phyloP scores from a whole-genome alignment of 305 asterid genomes.

The Fraxinus velutina region DNA sequence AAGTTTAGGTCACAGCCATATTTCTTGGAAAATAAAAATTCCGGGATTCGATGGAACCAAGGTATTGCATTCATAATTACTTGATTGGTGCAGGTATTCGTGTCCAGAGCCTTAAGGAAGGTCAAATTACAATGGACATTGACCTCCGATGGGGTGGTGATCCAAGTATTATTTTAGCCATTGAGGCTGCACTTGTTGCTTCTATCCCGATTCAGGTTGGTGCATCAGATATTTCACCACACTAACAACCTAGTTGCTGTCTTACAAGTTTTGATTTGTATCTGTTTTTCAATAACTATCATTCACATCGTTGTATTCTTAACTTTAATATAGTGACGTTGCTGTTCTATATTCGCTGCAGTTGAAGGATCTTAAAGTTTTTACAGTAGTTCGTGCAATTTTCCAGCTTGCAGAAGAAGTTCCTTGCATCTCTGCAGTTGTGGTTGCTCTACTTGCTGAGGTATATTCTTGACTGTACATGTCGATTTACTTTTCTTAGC shows the following conservation, averaged over 20 bases:
- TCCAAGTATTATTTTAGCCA: conserved; percentile 89
- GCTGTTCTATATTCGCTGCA: conserved; percentile 36
- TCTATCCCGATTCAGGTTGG: conserved; percentile 92
- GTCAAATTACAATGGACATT: conserved; percentile 97
- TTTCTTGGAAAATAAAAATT: not conserved
- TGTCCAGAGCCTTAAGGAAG: conserved; percentile 95
- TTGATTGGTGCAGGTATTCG: conserved; percentile 71
- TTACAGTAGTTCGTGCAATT: conserved; percentile 90
- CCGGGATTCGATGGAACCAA: conserved; percentile 1
- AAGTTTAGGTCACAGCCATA: not conserved
- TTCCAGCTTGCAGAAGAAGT: conserved; percentile 95
- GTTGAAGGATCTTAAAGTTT: conserved; percentile 98
- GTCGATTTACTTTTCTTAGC: conserved; percentile 5
- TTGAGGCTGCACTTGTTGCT: conserved; percentile 94
- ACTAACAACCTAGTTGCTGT: not conserved
- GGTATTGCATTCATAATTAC: conserved; percentile 13
- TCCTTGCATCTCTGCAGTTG: conserved; percentile 97
- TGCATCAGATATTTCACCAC: conserved; percentile 15
- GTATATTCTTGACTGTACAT: conserved; percentile 34
- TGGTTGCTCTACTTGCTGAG: conserved; percentile 96
- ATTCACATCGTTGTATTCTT: not conserved
- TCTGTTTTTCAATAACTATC: not conserved
- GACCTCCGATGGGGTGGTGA: conserved; percentile 99
- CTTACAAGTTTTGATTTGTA: conserved; percentile 14
- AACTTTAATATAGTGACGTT: not conserved